Conservation (phyloP, 371 early-diverging fungal species). For the Mortierella sp. region DNA sequence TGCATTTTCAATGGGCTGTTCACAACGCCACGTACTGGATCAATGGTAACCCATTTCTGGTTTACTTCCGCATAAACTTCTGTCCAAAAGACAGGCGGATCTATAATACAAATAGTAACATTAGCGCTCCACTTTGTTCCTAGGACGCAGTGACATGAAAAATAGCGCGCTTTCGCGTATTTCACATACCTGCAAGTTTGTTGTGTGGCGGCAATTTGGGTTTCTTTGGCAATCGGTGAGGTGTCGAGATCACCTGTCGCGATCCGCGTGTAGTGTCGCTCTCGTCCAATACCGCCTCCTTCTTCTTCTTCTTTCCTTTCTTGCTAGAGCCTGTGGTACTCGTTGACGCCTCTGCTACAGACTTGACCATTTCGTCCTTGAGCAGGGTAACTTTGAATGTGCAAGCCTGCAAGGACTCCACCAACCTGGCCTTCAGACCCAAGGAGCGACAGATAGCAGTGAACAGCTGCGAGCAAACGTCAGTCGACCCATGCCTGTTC, state of each 20-base stretch:
- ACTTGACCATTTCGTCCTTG: conserved; percentile 40
- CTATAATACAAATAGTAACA: background rate
- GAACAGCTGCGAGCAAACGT: conserved; percentile 72
- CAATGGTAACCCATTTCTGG: conserved; percentile 73
- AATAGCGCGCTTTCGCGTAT: too few species aligned
- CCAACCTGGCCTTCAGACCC: conserved; percentile 69
- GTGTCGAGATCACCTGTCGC: conserved; percentile 44
- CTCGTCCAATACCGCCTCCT: conserved; percentile 30
- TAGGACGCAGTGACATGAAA: too few species aligned
- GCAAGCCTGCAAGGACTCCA: conserved; percentile 77
- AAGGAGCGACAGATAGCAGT: conserved; percentile 68
- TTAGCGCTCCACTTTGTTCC: background rate
- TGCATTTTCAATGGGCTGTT: conserved; percentile 68
- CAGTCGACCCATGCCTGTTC: conserved; percentile 59
- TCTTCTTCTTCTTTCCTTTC: conserved; percentile 49
- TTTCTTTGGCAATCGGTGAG: conserved; percentile 55
- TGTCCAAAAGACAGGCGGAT: conserved; percentile 70
- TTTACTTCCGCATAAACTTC: conserved; percentile 66
- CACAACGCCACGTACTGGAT: conserved; percentile 71
- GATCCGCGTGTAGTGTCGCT: conserved; percentile 36
- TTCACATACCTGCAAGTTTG: conserved; percentile 38
- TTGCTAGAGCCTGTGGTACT: background rate
- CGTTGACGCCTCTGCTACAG: conserved; percentile 6
- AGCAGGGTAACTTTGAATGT: conserved; percentile 60
- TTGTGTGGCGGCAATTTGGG: conserved; percentile 30